Conservation (phyloP, 208 protist species). For the Crithidia brevicula region DNA sequence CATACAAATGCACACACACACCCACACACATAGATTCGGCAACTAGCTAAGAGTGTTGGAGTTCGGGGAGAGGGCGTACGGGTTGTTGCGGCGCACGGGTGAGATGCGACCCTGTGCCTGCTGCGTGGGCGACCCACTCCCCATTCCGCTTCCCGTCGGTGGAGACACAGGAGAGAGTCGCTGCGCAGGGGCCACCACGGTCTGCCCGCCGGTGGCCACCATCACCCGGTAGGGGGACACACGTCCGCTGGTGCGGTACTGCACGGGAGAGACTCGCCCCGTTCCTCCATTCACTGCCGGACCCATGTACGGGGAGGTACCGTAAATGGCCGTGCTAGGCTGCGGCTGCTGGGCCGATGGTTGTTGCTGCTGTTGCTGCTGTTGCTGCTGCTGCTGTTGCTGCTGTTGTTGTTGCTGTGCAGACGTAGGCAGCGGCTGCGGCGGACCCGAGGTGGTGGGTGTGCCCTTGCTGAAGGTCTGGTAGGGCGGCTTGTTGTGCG, state of each 20-base stretch:
- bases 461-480: conserved; percentile 10
- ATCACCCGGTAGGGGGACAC: conserved; percentile 32
- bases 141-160: background rate
- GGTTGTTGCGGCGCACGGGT: conserved; percentile 40
- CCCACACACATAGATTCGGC: no score
- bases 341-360: conserved; percentile 7
- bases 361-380: conserved; percentile 1
- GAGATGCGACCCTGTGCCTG: conserved; percentile 30
- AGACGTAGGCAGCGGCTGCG: background rate
- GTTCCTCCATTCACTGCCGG: conserved; percentile 2
- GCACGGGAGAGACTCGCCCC: conserved; percentile 27
- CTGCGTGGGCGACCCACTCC: conserved; percentile 15
- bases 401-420: conserved; percentile 1
- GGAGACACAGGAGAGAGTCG: conserved; percentile 31
- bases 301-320: conserved; percentile 21
- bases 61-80: conserved; percentile 35
- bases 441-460: background rate
- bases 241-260: conserved; percentile 36
- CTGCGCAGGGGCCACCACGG: conserved; percentile 15
- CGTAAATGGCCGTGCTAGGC: conserved; percentile 1
- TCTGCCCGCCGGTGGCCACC: conserved; percentile 21
- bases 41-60: conserved; percentile 20
- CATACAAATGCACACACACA: no score
- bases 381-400: conserved; percentile 2
- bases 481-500: conserved; percentile 10